Conservation (phyloP, 208 protist species). For the Entamoeba dispar region DNA sequence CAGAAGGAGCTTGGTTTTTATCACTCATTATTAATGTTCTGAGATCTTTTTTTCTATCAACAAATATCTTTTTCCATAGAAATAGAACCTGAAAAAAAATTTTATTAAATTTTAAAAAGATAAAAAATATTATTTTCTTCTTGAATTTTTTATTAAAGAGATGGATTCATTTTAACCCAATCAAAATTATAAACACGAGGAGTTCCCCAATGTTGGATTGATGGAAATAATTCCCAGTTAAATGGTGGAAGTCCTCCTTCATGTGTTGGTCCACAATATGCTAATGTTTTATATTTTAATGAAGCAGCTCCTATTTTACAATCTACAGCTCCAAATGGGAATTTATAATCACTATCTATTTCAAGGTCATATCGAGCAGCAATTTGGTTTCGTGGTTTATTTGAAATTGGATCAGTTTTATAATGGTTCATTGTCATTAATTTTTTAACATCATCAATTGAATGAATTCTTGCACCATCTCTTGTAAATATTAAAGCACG, state of each 20-base stretch:
- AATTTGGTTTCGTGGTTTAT: neutral
- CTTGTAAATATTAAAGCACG: neutral
- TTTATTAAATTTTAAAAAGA: too few relatives aligned
- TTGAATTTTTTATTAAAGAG: too few relatives aligned
- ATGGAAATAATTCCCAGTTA: neutral
- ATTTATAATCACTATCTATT: neutral
- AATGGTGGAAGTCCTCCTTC: neutral
- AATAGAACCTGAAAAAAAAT: too few relatives aligned
- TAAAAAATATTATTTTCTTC: too few relatives aligned
- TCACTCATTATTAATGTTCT: too few relatives aligned
- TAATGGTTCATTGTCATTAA: neutral
- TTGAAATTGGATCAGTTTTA: neutral
- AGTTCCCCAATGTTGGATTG: neutral
- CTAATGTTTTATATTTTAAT: neutral
- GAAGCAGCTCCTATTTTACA: neutral
- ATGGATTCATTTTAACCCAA: neutral
- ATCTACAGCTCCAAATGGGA: neutral
- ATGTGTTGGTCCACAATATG: neutral
- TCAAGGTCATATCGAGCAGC: neutral
- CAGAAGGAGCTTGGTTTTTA: too few relatives aligned
- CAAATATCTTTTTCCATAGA: too few relatives aligned
- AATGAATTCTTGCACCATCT: neutral
- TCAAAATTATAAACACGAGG: neutral
- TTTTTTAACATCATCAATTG: neutral
- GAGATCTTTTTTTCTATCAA: too few relatives aligned